Percentiles rank a stretch among this genome's conserved stretches.
These are phyloP conservation scores for Pseudodiploospora longispora DNA, from an alignment of 2,329 filamentous ascomycete genomes.

Conservation along the genomic window DNA sequence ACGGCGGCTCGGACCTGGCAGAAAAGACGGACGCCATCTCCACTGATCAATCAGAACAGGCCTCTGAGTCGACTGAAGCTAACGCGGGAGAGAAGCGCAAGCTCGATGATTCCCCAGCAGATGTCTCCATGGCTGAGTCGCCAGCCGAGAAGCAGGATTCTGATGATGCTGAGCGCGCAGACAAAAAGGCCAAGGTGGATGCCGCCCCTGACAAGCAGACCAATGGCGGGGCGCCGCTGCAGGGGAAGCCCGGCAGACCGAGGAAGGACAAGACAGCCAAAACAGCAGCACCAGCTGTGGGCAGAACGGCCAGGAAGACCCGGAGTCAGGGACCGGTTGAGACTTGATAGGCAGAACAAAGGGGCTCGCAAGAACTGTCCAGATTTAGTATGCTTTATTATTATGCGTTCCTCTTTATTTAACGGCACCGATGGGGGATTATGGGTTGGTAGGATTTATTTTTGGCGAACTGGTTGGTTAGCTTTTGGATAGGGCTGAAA, in stretches of 20 bases:
- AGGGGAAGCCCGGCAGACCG: conserved; percentile 20
- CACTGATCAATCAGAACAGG: conserved; percentile 1
- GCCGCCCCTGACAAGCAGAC: conserved; percentile 16
- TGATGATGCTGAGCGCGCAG: conserved; percentile 20
- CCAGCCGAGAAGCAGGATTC: conserved; percentile 15
- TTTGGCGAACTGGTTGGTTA: too few species aligned
- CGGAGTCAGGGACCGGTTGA: conserved; percentile 34
- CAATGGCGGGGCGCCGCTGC: conserved; percentile 12
- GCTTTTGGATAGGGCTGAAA: too few species aligned
- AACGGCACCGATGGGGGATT: too few species aligned
- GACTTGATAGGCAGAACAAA: conserved; percentile 3
- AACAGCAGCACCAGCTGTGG: conserved; percentile 16
- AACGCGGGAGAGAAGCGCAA: conserved; percentile 31
- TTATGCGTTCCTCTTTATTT: too few species aligned
- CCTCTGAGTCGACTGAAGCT: conserved; percentile 5
- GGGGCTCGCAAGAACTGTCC: too few species aligned
- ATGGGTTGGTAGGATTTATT: too few species aligned
- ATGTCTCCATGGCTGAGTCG: conserved; percentile 12
- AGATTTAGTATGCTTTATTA: too few species aligned
- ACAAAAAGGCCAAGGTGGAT: conserved; percentile 35
- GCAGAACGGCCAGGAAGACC: conserved; percentile 33
- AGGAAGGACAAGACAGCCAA: conserved; percentile 30
- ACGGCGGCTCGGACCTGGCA: conserved; percentile 7
- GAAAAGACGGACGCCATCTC: conserved; percentile 12
- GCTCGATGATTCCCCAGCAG: conserved; percentile 21